phyloP scores from a whole-genome alignment of 495 filamentous ascomycete genomes.

The Penicillium diatomitis region DNA sequence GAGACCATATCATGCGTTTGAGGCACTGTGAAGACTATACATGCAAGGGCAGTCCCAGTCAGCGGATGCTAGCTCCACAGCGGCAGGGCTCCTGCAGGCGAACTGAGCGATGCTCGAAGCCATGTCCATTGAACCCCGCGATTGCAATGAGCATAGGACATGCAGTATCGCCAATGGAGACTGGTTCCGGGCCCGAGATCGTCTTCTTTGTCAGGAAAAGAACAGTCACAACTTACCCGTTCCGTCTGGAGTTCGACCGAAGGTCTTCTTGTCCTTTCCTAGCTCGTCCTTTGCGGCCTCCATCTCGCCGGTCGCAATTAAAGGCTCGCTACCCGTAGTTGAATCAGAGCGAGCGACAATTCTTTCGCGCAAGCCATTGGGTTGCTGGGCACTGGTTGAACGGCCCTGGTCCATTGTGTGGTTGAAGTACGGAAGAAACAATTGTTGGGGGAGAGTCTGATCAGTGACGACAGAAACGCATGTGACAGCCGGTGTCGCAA shows the following conservation, averaged over 20 bases:
- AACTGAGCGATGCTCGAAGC: too few relatives aligned
- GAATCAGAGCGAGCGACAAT: constrained; percentile 25
- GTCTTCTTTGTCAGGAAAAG: too few relatives aligned
- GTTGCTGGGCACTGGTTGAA: constrained; percentile 36
- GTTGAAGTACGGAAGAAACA: constrained; percentile 8
- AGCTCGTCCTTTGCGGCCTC: constrained; percentile 29
- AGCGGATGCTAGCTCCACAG: constrained; percentile 9
- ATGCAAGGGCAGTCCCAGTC: constrained; percentile 5
- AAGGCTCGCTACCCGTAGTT: constrained; percentile 26
- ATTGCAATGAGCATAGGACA: not conserved
- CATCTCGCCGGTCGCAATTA: constrained; percentile 26
- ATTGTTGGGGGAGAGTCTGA: constrained; percentile 5
- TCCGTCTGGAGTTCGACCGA: constrained; percentile 85
- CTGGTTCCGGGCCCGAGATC: too few relatives aligned
- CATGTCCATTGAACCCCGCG: too few relatives aligned
- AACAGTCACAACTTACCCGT: constrained; percentile 50
- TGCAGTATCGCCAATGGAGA: not conserved
- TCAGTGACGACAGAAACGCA: constrained; percentile 18
- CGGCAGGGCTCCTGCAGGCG: not conserved
- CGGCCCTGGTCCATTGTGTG: constrained; percentile 35
- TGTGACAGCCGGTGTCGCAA: constrained; percentile 22
- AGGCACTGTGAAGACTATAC: constrained; percentile 90
- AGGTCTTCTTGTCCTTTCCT: constrained; percentile 61
- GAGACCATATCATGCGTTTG: constrained; percentile 99
- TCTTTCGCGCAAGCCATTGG: constrained; percentile 40